Conservation (phyloP, 2,329 filamentous ascomycete genomes). For the Xylariaceae sp. region DNA sequence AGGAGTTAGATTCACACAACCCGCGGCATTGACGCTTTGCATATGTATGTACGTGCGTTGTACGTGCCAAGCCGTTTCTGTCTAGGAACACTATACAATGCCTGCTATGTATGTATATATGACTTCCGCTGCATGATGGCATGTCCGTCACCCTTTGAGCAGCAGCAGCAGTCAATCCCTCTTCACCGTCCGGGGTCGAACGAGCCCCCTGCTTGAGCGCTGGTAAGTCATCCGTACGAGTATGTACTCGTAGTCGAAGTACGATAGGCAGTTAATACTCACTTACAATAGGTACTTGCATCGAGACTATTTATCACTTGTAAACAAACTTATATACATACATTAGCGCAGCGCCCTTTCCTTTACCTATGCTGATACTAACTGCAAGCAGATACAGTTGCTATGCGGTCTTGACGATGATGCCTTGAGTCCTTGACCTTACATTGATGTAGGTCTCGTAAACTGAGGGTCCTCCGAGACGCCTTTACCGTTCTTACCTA, state of each 20-base stretch:
- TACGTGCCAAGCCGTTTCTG: constrained; percentile 22
- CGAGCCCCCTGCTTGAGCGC: constrained; percentile 2
- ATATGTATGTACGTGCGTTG: constrained; percentile 29
- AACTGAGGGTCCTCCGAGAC: neutral
- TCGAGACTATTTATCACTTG: neutral
- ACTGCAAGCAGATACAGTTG: neutral
- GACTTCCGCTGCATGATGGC: constrained; percentile 8
- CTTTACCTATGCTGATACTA: neutral
- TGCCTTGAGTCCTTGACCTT: neutral
- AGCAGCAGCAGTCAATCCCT: neutral
- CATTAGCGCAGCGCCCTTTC: neutral
- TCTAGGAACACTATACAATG: neutral
- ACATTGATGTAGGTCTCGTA: neutral
- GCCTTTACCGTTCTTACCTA: neutral
- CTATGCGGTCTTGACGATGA: neutral
- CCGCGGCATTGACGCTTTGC: constrained; percentile 26
- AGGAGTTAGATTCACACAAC: constrained; percentile 27
- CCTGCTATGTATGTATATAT: neutral
- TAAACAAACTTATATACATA: neutral
- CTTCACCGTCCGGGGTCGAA: neutral
- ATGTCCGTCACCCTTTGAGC: constrained; percentile 10
- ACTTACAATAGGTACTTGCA: neutral
- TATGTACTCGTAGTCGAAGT: neutral
- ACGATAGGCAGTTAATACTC: neutral
- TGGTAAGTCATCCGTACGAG: neutral